Conservation (phyloP, 2,329 filamentous ascomycete species). For the Aspergillus ustus region DNA sequence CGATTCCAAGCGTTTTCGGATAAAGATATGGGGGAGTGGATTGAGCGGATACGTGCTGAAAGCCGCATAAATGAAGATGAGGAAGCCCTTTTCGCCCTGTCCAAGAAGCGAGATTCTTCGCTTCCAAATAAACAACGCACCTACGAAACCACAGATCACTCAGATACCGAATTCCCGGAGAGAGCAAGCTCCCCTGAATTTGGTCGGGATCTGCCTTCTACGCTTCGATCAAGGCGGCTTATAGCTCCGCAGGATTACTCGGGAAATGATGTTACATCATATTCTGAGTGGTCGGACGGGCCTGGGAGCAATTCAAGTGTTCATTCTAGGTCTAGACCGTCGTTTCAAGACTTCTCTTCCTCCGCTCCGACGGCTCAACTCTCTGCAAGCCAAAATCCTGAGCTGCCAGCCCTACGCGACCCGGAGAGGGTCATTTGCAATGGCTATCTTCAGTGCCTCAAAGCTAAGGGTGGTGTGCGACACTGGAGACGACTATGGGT, state of each 20-base stretch:
- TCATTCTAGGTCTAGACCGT: conserved; percentile 32
- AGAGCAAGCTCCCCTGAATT: conserved; percentile 42
- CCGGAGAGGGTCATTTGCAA: conserved; percentile 92
- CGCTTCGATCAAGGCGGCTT: conserved; percentile 32
- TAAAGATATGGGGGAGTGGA: conserved; percentile 83
- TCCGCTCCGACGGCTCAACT: conserved; percentile 37
- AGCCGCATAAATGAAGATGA: conserved; percentile 88
- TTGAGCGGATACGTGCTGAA: conserved; percentile 76
- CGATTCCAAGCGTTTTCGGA: conserved; percentile 79
- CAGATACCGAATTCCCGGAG: conserved; percentile 42
- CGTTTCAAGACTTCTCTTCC: conserved; percentile 34
- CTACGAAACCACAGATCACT: conserved; percentile 49
- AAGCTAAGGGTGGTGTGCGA: conserved; percentile 76
- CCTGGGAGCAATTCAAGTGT: conserved; percentile 33
- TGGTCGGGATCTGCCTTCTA: conserved; percentile 34
- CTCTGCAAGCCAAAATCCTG: conserved; percentile 64
- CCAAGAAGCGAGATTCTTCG: conserved; percentile 28
- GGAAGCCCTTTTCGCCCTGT: conserved; percentile 69
- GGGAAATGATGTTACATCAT: conserved; percentile 71
- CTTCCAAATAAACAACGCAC: conserved; percentile 34
- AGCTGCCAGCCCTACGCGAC: conserved; percentile 61
- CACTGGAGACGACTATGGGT: conserved; percentile 97
- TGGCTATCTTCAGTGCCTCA: conserved; percentile 84
- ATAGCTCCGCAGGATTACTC: conserved; percentile 60
- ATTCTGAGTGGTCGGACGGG: conserved; percentile 82